These are phyloP conservation scores for Termitomyces titanicus DNA, from an alignment of 768 basidiomycete genomes.

Conservation along the genomic window DNA sequence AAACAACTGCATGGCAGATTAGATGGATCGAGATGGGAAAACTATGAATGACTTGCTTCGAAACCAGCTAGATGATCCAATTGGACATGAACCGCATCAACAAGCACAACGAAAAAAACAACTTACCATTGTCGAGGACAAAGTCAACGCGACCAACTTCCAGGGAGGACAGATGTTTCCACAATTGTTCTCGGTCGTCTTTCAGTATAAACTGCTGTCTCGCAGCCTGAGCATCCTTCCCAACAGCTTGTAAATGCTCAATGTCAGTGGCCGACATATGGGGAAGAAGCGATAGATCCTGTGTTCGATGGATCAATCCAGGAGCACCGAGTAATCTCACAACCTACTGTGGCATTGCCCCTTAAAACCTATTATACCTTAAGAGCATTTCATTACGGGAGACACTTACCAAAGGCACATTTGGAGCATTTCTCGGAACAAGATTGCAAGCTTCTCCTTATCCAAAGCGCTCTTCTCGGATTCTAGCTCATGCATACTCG, in stretches of 20 bases:
- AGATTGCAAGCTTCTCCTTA: slow-evolving; percentile 49
- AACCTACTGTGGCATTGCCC: slow-evolving; percentile 88
- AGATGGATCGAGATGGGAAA: not conserved
- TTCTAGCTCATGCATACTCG: slow-evolving; percentile 66
- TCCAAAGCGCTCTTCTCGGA: slow-evolving; percentile 45
- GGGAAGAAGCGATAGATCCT: slow-evolving; percentile 91
- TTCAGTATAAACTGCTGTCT: slow-evolving; percentile 78
- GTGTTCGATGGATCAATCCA: not conserved
- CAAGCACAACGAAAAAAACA: not conserved
- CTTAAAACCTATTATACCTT: slow-evolving; percentile 32
- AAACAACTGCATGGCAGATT: slow-evolving; percentile 57
- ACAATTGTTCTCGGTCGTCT: slow-evolving; percentile 75
- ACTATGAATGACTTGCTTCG: slow-evolving; percentile 48
- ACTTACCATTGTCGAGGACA: slow-evolving; percentile 84
- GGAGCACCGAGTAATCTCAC: not conserved
- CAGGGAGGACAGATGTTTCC: slow-evolving; percentile 64
- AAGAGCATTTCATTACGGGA: not conserved
- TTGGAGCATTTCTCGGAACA: slow-evolving; percentile 85
- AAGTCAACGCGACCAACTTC: slow-evolving; percentile 69
- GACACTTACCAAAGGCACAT: slow-evolving; percentile 75
- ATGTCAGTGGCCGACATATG: slow-evolving; percentile 83
- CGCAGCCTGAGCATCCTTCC: slow-evolving; percentile 73
- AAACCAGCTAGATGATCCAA: slow-evolving; percentile 66
- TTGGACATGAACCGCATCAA: not conserved
- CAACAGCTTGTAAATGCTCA: slow-evolving; percentile 76